Percentiles rank a stretch among this genome's conserved stretches.
phyloP scores from a whole-genome alignment of 371 early-diverging fungal species.

The Rhizopus arrhizus region DNA sequence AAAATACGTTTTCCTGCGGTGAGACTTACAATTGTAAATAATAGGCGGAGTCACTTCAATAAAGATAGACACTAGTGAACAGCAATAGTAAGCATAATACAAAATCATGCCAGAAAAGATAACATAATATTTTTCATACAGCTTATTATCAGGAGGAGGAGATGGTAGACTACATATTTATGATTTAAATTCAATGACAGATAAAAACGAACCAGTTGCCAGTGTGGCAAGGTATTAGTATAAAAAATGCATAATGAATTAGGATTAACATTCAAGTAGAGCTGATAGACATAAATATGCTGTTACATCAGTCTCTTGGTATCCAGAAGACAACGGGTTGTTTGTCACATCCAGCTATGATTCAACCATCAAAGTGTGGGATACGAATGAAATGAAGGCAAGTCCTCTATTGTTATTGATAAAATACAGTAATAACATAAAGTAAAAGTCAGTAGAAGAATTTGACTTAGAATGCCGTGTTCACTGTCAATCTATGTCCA shows the following conservation, averaged over 20 bases:
- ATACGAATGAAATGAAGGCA: conserved; percentile 75
- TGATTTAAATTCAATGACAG: conserved; percentile 59
- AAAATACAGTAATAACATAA: neutral
- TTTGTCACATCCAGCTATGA: conserved; percentile 86
- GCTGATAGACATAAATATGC: conserved; percentile 62
- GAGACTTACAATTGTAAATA: neutral
- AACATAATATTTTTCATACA: conserved; percentile 15
- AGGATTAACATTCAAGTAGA: conserved; percentile 26
- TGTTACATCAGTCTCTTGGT: conserved; percentile 80
- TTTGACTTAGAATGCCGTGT: conserved; percentile 68
- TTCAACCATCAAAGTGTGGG: conserved; percentile 82
- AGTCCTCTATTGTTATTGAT: neutral
- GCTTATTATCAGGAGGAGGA: conserved; percentile 70
- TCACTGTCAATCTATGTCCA: conserved; percentile 71
- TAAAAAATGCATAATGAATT: neutral
- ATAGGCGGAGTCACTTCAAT: conserved; percentile 59
- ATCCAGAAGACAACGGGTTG: conserved; percentile 84
- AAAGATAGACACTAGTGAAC: conserved; percentile 60
- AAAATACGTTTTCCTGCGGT: neutral
- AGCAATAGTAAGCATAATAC: conserved; percentile 55
- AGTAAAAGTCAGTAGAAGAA: conserved; percentile 14
- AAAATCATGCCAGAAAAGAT: neutral
- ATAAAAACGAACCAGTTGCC: conserved; percentile 50
- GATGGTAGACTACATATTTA: conserved; percentile 71
- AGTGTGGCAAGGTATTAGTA: conserved; percentile 48